Evolutionary conservation across 2,329 filamentous ascomycete genomes (phyloP), one percentile per base, ranked within the genome.

Genomic region (Penicillium sp.): DNA sequence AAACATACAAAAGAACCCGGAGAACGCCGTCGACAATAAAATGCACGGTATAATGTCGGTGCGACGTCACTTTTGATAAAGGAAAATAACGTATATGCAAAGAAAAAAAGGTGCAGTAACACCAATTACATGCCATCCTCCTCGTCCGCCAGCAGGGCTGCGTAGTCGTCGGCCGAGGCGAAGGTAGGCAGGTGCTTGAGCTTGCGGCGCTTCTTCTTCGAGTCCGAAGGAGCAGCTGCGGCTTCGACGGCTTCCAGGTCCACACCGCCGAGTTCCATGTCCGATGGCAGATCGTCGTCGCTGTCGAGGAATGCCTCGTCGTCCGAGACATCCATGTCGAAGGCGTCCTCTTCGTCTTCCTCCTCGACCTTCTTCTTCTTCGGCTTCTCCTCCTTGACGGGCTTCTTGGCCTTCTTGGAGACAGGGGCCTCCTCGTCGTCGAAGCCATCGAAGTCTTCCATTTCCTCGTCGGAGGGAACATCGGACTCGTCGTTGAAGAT

Each of bases 111-210:
- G 14, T 19, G 44, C 6, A 35, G 33, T 22, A 19, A 43, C n/a
- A 13, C 29, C 65, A 11, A 33, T 56, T 65, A 75, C 68, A 75
- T 73, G 27, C 73, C 74, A 45, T 74, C 87, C 60, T 87, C 86
- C 51, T 95, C 90, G 62, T 86, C 84, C 4, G 82, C 90, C 72
- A 96, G 76, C 78, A 96, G 82, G 67, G 89, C 90, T 16, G 92
- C 93, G 75, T 98, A 99, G 73, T 98, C 95, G 54, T 98, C 95
- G 31, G 84, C 89, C 31, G 91, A 96, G 21, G 96, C 95, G 79
- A 99, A 99, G 35, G 87, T 96, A 7, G 95, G 95, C 65, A 99
- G 80, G 62, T 87, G 86, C 83, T 92, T 96, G 74, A 98, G 81
- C 79, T 91, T 91, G 82, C 88, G 91, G 78, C 84, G 88, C 78